Conservation (phyloP, 1,284 basidiomycete genomes). For the Ustilago hordei region DNA sequence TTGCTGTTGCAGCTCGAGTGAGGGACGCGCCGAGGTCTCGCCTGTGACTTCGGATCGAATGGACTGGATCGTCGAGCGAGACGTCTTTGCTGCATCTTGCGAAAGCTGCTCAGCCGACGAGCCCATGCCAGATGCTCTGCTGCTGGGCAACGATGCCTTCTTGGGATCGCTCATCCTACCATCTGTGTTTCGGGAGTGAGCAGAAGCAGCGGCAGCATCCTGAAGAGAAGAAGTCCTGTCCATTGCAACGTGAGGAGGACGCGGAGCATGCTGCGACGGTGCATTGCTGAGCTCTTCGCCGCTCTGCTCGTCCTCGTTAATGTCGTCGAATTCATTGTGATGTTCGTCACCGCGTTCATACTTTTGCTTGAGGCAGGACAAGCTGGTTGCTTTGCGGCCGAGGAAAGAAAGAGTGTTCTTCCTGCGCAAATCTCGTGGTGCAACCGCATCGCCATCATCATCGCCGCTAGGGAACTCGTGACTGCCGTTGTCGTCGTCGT, state of each 20-base stretch:
- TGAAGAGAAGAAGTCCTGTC: constrained; percentile 29
- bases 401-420: constrained; percentile 72
- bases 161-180: constrained; percentile 5
- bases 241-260: constrained; percentile 7
- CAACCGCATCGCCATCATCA: constrained; percentile 13
- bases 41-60: constrained; percentile 49
- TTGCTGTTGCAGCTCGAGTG: constrained; percentile 47
- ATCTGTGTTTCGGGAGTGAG: constrained; percentile 8
- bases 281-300: constrained; percentile 20
- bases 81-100: constrained; percentile 34
- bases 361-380: constrained; percentile 67
- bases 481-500: not conserved
- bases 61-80: constrained; percentile 52
- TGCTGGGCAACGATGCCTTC: constrained; percentile 18
- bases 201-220: constrained; percentile 5
- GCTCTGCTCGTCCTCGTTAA: constrained; percentile 42
- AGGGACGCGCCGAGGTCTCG: constrained; percentile 58
- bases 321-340: constrained; percentile 41
- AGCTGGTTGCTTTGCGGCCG: constrained; percentile 71
- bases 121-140: constrained; percentile 36
- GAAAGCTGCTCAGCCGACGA: constrained; percentile 43
- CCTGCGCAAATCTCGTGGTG: constrained; percentile 42
- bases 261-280: constrained; percentile 14
- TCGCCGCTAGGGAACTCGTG: constrained; percentile 1
- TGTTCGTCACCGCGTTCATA: constrained; percentile 56